phyloP scores from a whole-genome alignment of 768 basidiomycete genomes.

The Lactarius pseudohatsudake region DNA sequence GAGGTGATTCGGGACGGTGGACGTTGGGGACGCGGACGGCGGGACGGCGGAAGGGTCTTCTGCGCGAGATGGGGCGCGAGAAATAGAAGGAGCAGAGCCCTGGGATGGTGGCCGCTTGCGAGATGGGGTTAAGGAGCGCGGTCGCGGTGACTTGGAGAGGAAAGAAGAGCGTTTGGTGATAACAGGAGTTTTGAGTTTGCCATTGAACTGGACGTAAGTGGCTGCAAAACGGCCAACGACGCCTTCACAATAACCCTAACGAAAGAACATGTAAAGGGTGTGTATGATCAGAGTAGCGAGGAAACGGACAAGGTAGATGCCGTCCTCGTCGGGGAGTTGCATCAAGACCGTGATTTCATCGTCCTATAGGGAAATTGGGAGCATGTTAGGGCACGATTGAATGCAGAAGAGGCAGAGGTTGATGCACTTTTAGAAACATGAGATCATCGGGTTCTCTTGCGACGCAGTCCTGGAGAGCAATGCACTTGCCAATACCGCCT shows the following conservation, averaged over 20 bases:
- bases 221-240: conserved; percentile 77
- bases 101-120: conserved; percentile 34
- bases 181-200: conserved; percentile 76
- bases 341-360: conserved; percentile 79
- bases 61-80: conserved; percentile 24
- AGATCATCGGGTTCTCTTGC: conserved; percentile 73
- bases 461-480: conserved; percentile 70
- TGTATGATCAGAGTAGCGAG: neutral
- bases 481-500: conserved; percentile 82
- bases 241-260: conserved; percentile 82
- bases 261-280: conserved; percentile 3
- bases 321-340: conserved; percentile 57
- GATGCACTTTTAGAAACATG: conserved; percentile 79
- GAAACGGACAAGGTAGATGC: conserved; percentile 59
- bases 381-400: neutral
- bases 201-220: conserved; percentile 63
- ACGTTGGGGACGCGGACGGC: conserved; percentile 1
- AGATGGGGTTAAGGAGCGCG: conserved; percentile 31
- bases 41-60: conserved; percentile 14
- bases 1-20: conserved; percentile 9
- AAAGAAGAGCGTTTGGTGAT: conserved; percentile 65
- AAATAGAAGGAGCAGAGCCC: conserved; percentile 29
- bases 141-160: conserved; percentile 35
- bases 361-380: conserved; percentile 44
- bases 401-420: neutral